Evolutionary conservation across 1,139 yeast genomes (phyloP).

Genomic region (Hyphopichia burtonii): DNA sequence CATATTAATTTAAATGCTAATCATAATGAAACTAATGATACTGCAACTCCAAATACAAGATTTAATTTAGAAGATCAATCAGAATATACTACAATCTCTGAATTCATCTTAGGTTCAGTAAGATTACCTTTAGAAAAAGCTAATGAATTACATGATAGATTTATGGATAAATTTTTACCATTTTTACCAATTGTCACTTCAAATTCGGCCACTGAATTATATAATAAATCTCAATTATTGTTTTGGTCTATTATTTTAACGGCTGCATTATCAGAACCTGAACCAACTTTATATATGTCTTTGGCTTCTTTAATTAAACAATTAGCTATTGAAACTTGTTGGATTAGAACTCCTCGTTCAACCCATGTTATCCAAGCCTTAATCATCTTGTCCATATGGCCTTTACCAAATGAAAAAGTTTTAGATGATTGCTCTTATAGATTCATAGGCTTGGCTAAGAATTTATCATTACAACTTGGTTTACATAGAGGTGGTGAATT

Average conservation of each 20-base stretch:
- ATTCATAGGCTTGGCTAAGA: constrained; percentile 83
- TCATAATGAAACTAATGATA: neutral
- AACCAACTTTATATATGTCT: constrained; percentile 75
- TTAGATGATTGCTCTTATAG: constrained; percentile 90
- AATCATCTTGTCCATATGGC: constrained; percentile 83
- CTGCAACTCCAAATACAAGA: neutral
- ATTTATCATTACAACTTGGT: constrained; percentile 85
- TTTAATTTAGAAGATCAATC: constrained; percentile 5
- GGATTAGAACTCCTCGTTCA: constrained; percentile 91
- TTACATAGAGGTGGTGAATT: constrained; percentile 86
- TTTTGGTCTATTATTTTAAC: constrained; percentile 92
- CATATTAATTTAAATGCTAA: neutral
- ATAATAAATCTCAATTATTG: constrained; percentile 76
- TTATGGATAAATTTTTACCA: constrained; percentile 67
- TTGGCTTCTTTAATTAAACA: constrained; percentile 79
- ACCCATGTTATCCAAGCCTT: constrained; percentile 92
- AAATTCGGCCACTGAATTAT: constrained; percentile 70
- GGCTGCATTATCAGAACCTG: constrained; percentile 84
- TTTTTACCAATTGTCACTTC: constrained; percentile 78
- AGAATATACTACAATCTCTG: constrained; percentile 34
- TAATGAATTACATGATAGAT: constrained; percentile 65
- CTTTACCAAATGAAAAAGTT: constrained; percentile 88
- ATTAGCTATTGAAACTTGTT: constrained; percentile 87
- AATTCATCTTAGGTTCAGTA: constrained; percentile 75
- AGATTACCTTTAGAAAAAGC: constrained; percentile 66